Conservation (phyloP, 192 early-diverging fungal species). For the Podila epigama region DNA sequence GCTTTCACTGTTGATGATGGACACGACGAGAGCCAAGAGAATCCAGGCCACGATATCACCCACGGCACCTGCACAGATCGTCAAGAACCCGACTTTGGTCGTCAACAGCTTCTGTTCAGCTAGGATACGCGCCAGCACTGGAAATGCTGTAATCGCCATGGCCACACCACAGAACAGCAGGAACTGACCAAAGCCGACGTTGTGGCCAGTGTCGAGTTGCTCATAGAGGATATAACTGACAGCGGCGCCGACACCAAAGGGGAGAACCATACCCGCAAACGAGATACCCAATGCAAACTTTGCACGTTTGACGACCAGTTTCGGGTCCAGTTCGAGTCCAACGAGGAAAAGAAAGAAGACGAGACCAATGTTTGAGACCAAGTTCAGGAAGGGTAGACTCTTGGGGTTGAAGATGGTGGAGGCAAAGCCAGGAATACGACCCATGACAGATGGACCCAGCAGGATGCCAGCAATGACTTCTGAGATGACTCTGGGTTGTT, state of each 20-base stretch:
- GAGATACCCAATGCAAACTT: conserved; percentile 70
- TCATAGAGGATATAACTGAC: conserved; percentile 77
- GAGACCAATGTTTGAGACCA: conserved; percentile 89
- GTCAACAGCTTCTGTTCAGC: conserved; percentile 85
- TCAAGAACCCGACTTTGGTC: conserved; percentile 82
- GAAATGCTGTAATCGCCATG: conserved; percentile 94
- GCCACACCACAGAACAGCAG: conserved; percentile 90
- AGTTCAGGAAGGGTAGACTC: conserved; percentile 74
- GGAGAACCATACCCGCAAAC: conserved; percentile 79
- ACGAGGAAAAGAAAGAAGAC: conserved; percentile 91
- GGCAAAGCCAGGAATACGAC: conserved; percentile 72
- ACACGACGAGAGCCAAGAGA: conserved; percentile 81
- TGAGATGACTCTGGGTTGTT: conserved; percentile 90
- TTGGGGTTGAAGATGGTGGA: conserved; percentile 73
- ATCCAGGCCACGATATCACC: conserved; percentile 92
- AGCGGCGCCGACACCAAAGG: conserved; percentile 81
- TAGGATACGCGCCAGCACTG: conserved; percentile 93
- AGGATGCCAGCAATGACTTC: conserved; percentile 92
- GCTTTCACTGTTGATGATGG: conserved; percentile 80
- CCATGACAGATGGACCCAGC: conserved; percentile 87
- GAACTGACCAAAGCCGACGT: conserved; percentile 71
- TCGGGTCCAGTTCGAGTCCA: conserved; percentile 84
- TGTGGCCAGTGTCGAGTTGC: conserved; percentile 49
- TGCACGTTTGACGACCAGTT: conserved; percentile 60
- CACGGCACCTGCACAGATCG: conserved; percentile 84